phyloP scores from a whole-genome alignment of 306 rosid genomes.

The Quercus bicolor region DNA sequence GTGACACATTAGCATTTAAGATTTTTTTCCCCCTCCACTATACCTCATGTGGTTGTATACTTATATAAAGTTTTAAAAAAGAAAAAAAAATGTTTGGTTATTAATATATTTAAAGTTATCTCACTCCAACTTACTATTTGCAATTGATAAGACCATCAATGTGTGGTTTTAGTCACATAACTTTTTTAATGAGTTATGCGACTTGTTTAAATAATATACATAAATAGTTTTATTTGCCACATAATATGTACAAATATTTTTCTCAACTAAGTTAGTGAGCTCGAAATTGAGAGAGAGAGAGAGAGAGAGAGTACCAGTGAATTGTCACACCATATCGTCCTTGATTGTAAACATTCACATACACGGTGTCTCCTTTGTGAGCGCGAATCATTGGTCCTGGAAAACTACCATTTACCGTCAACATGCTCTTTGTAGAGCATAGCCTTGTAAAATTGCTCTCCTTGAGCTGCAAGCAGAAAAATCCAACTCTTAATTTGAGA shows the following conservation, averaged over 20 bases:
- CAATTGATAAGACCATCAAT: no score
- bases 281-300: background rate
- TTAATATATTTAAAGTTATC: no score
- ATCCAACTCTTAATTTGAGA: background rate
- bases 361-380: conserved; percentile 1
- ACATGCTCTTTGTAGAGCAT: background rate
- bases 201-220: no score
- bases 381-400: conserved; percentile 5
- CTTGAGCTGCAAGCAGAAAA: background rate
- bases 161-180: no score
- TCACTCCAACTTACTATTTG: no score
- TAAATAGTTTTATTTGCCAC: background rate
- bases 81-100: no score
- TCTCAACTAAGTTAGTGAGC: background rate
- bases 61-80: no score
- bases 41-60: no score
- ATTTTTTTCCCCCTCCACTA: no score
- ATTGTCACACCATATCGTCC: conserved; percentile 3
- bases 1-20: no score
- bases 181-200: no score
- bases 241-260: background rate
- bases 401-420: background rate
- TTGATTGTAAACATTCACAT: conserved; percentile 4
- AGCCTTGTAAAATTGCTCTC: conserved; percentile 6
- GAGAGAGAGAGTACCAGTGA: conserved; percentile 1